Evolutionary conservation across 257 asterid species (phyloP).

Genomic region (Scutellaria baicalensis): DNA sequence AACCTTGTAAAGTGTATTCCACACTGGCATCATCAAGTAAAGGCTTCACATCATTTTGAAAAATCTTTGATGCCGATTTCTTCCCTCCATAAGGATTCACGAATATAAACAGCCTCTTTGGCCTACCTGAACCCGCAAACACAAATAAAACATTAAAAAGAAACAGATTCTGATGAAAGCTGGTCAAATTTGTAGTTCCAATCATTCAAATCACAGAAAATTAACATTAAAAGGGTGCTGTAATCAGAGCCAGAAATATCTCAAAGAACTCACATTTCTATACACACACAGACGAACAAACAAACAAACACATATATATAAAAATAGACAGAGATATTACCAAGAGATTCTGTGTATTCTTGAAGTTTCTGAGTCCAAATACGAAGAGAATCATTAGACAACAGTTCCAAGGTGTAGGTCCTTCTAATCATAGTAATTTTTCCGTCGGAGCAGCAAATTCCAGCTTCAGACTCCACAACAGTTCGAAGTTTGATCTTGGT

Average conservation of each 20-base stretch:
- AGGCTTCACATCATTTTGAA: slow-evolving; percentile 66
- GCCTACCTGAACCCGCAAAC: slow-evolving; percentile 58
- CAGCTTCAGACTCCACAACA: slow-evolving; percentile 31
- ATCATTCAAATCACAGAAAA: slow-evolving; percentile 1
- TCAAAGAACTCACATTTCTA: neutral
- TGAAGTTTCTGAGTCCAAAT: slow-evolving; percentile 61
- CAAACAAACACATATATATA: neutral
- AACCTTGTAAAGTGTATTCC: slow-evolving; percentile 63
- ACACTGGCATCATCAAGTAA: slow-evolving; percentile 82
- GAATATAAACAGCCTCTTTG: slow-evolving; percentile 65
- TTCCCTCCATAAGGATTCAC: slow-evolving; percentile 95
- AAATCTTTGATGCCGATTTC: slow-evolving; percentile 64
- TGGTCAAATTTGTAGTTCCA: neutral
- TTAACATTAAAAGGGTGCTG: neutral
- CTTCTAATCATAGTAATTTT: slow-evolving; percentile 32
- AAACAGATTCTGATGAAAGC: neutral
- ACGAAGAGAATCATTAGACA: slow-evolving; percentile 37
- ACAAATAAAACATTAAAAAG: slow-evolving; percentile 3
- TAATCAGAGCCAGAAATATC: neutral
- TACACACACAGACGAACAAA: too few relatives aligned
- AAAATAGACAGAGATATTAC: slow-evolving; percentile 25
- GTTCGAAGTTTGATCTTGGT: slow-evolving; percentile 44
- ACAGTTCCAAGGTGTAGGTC: slow-evolving; percentile 48
- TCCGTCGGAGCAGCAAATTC: slow-evolving; percentile 38
- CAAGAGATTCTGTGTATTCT: slow-evolving; percentile 53